Evolutionary conservation across 805 yeast species (phyloP).

Genomic region (Candida jianshihensis): DNA sequence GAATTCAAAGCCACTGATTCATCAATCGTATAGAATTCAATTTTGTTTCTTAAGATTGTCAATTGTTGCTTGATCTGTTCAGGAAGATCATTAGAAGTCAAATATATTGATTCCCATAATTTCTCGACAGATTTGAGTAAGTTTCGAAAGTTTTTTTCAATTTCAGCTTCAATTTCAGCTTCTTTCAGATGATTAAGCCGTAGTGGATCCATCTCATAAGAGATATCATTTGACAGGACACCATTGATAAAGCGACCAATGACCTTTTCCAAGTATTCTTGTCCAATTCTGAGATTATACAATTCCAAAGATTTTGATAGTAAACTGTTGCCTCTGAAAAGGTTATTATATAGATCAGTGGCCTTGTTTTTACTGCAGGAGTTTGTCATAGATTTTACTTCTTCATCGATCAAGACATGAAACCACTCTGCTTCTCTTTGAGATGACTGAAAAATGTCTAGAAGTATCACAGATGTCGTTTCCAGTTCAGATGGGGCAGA

Average conservation of each 20-base stretch:
- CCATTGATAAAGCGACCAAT: slow-evolving; percentile 62
- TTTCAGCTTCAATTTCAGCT: slow-evolving; percentile 30
- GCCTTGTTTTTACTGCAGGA: slow-evolving; percentile 13
- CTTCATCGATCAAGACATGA: slow-evolving; percentile 57
- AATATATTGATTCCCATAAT: slow-evolving; percentile 61
- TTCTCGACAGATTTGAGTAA: slow-evolving; percentile 45
- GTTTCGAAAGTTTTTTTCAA: slow-evolving; percentile 41
- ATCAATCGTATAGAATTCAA: slow-evolving; percentile 56
- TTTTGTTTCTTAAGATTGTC: slow-evolving; percentile 51
- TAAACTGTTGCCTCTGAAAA: slow-evolving; percentile 82
- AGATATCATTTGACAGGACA: slow-evolving; percentile 41
- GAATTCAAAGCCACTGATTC: slow-evolving; percentile 53
- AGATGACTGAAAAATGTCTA: slow-evolving; percentile 70
- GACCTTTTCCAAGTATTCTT: slow-evolving; percentile 65
- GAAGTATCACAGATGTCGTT: slow-evolving; percentile 47
- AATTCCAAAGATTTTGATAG: slow-evolving; percentile 77
- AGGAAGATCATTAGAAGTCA: slow-evolving; percentile 72
- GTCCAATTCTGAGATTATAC: slow-evolving; percentile 71
- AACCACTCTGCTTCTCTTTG: slow-evolving; percentile 71
- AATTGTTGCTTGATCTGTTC: slow-evolving; percentile 56
- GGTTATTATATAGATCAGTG: slow-evolving; percentile 45
- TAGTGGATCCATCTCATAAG: slow-evolving; percentile 77
- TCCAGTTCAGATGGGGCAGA: slow-evolving; percentile 38
- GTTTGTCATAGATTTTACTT: slow-evolving; percentile 34
- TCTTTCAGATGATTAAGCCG: slow-evolving; percentile 34